A percentile compares a stretch with the other conserved stretches of the same genome.
These are phyloP conservation scores for Rickenella mellea DNA, from an alignment of 768 basidiomycete species.

Conservation along the genomic window DNA sequence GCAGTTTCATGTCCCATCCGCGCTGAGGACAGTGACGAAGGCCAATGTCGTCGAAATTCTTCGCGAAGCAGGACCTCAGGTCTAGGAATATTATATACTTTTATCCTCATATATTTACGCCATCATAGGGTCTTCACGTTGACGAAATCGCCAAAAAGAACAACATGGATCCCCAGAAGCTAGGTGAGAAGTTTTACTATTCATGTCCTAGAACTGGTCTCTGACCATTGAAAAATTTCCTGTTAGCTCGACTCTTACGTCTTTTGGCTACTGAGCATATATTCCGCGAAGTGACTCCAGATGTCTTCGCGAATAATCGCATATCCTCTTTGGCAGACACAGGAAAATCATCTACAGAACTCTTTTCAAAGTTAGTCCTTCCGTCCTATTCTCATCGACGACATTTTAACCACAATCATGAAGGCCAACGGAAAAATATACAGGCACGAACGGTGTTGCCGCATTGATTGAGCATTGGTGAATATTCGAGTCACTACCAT, in stretches of 20 bases:
- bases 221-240: neutral
- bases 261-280: conserved; percentile 19
- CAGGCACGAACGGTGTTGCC: conserved; percentile 7
- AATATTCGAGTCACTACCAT: no score
- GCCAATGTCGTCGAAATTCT: conserved; percentile 30
- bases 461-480: conserved; percentile 10
- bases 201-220: neutral
- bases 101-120: neutral
- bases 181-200: conserved; percentile 17
- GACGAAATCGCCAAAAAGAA: conserved; percentile 25
- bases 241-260: conserved; percentile 17
- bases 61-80: conserved; percentile 27
- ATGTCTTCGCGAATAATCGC: conserved; percentile 20
- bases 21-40: conserved; percentile 19
- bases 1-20: conserved; percentile 14
- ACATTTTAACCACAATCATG: neutral
- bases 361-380: neutral
- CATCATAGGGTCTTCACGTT: conserved; percentile 26
- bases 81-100: conserved; percentile 3
- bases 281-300: conserved; percentile 16
- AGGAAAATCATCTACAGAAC: conserved; percentile 5
- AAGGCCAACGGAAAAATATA: conserved; percentile 12
- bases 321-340: conserved; percentile 17
- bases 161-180: conserved; percentile 20
- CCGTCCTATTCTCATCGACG: neutral